Evolutionary conservation across 2,329 filamentous ascomycete species (phyloP), one percentile per base, ranked within the genome.

Genomic region (Chaetomiaceae sp.): DNA sequence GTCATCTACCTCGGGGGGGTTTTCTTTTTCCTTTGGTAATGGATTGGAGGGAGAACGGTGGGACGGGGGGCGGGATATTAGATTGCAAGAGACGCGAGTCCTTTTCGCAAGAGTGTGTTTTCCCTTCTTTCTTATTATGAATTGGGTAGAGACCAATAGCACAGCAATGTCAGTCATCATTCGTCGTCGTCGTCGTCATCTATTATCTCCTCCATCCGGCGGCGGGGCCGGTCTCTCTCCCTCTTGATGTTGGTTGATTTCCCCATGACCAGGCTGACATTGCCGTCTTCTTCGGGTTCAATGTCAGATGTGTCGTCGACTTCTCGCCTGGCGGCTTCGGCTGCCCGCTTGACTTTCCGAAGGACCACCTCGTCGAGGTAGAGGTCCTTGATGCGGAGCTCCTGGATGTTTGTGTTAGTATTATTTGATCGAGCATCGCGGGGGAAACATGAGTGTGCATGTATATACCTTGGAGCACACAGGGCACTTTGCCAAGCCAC

Each of bases 391-490:
- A 71, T 64, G 0, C 68, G 68, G 41, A 85, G 69, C 50, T 68
- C 71, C 78, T 82, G 47, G 16, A 13, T 9, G 33, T 1, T n/a
- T n/a, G 19, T 37, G 42, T 57, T 33, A 50, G 34, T 30, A 27
- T 14, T 20, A n/a, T n/a, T n/a, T n/a, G n/a, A n/a, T n/a, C n/a
- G n/a, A n/a, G n/a, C n/a, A n/a, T n/a, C n/a, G n/a, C n/a, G n/a
- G n/a, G n/a, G n/a, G n/a, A n/a, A n/a, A n/a, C n/a, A n/a, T n/a
- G n/a, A n/a, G 12, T 27, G 25, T 27, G 25, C 12, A 27, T 27
- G 25, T 27, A 55, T 69, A 49, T 67, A 82, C 79, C 70, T 78
- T 70, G 43, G 72, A 70, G 63, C 86, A 90, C 1, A 86, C 85
- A 2, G 86, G 86, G 63, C 86, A 90, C 47, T 77, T 71, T 1